Evolutionary conservation across 768 basidiomycete genomes (phyloP).

Genomic region (Tulasnella sp.): DNA sequence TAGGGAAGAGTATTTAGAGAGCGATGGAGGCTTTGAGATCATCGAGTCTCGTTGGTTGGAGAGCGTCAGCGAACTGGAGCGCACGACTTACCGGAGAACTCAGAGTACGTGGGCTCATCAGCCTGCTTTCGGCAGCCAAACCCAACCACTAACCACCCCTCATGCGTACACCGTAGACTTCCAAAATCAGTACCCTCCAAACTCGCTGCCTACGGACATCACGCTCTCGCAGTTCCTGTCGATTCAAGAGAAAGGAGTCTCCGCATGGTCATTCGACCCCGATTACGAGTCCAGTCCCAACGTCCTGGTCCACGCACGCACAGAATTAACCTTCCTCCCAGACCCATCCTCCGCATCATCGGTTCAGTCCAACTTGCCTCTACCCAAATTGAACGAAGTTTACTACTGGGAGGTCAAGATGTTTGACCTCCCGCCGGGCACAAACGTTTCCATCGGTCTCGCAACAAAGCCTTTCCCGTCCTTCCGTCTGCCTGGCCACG

Average conservation of each 20-base stretch:
- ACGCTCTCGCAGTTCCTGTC: slow-evolving; percentile 97
- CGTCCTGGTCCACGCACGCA: slow-evolving; percentile 87
- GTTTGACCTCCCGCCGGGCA: slow-evolving; percentile 87
- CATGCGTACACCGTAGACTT: slow-evolving; percentile 45
- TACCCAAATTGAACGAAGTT: slow-evolving; percentile 96
- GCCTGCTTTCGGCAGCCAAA: not conserved
- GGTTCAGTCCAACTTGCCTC: slow-evolving; percentile 92
- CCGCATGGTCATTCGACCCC: slow-evolving; percentile 98
- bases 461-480: slow-evolving; percentile 96
- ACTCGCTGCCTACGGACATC: slow-evolving; percentile 96
- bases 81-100: slow-evolving; percentile 69
- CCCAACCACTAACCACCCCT: not conserved
- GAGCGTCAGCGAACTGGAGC: slow-evolving; percentile 54
- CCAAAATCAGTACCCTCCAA: slow-evolving; percentile 83
- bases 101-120: slow-evolving; percentile 55
- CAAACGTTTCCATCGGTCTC: slow-evolving; percentile 84
- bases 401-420: slow-evolving; percentile 99
- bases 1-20: slow-evolving; percentile 79
- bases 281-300: slow-evolving; percentile 94
- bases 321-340: slow-evolving; percentile 97
- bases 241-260: slow-evolving; percentile 98
- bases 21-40: slow-evolving; percentile 88
- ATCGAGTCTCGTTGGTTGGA: slow-evolving; percentile 94
- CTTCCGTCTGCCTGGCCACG: slow-evolving; percentile 84
- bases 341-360: slow-evolving; percentile 89